phyloP scores from a whole-genome alignment of 1,284 basidiomycete species.

The Boletellus sp. region DNA sequence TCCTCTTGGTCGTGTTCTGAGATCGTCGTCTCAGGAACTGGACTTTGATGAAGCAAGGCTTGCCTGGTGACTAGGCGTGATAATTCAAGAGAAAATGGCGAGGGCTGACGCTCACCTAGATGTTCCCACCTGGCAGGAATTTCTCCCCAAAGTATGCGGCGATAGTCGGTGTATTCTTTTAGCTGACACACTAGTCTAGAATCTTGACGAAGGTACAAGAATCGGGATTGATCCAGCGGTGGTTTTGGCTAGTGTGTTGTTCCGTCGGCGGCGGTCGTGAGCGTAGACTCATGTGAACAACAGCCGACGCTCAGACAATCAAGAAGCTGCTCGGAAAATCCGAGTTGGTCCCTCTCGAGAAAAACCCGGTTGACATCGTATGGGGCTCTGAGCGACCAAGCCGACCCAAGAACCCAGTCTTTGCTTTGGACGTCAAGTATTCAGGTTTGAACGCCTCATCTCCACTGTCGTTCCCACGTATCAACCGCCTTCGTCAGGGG shows the following conservation, averaged over 20 bases:
- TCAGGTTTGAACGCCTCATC: slow-evolving; percentile 40
- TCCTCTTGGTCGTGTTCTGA: slow-evolving; percentile 1
- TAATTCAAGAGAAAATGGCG: neutral
- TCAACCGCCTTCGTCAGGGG: slow-evolving; percentile 40
- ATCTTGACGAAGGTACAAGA: slow-evolving; percentile 55
- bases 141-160: slow-evolving; percentile 63
- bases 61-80: slow-evolving; percentile 51
- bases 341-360: slow-evolving; percentile 57
- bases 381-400: slow-evolving; percentile 73
- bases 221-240: slow-evolving; percentile 84
- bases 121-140: slow-evolving; percentile 89
- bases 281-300: slow-evolving; percentile 1
- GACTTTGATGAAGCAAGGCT: slow-evolving; percentile 89
- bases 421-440: slow-evolving; percentile 70
- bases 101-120: slow-evolving; percentile 39
- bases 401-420: slow-evolving; percentile 69
- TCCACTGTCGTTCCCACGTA: slow-evolving; percentile 14
- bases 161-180: neutral
- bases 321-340: slow-evolving; percentile 54
- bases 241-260: slow-evolving; percentile 55
- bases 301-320: slow-evolving; percentile 61
- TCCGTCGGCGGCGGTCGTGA: neutral
- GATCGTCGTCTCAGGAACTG: slow-evolving; percentile 59
- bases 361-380: slow-evolving; percentile 81
- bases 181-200: slow-evolving; percentile 37